Evolutionary conservation across 306 rosid genomes (phyloP), one percentile per base, ranked within the genome.

Genomic region (Abrus precatorius): DNA sequence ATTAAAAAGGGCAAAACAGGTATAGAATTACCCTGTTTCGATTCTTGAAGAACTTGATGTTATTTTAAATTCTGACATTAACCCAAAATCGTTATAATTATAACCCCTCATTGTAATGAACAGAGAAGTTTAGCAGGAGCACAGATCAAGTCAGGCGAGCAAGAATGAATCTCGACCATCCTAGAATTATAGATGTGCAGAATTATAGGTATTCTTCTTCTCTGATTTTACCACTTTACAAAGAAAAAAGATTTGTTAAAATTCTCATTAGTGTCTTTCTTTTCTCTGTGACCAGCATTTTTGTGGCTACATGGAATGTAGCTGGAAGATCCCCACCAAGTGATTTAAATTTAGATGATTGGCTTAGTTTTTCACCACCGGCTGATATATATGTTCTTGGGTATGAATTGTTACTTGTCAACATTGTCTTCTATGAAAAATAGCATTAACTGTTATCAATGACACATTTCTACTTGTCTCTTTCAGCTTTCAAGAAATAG

Each of bases 331-430:
- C 98, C 34, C 99, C 99, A 40, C 89, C 99, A 41, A 87, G 85
- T 86, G 93, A 92, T 84, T 85, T 96, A 73, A 89, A 78, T 85
- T 87, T 93, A 77, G 98, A 93, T 56, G 99, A 90, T 60, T 96
- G 97, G 98, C 98, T 96, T 80, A 97, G 93, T 40, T 92, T 98
- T 32, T 84, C 99, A 3, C 91, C 99, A 48, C 97, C 99, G 12
- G 98, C 99, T 2, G 99, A 96, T 81, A 96, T 96, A 75, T 96
- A 96, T 65, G 99, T 96, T 85, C 98, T 96, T 62, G 99, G 99
- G 99, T 96, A 92, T 79, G 94, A 41, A 72, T 71, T 78, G 43
- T 48, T 72, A 43, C 56, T 71, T 45, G 47, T 45, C 54, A 41
- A 52, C 71, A 34, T 54, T 52, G 1, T 84, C 45, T 64, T 60